Evolutionary conservation across 2,329 filamentous ascomycete species (phyloP), one percentile per base, ranked within the genome.

Genomic region (Aspergillus carbonarius): DNA sequence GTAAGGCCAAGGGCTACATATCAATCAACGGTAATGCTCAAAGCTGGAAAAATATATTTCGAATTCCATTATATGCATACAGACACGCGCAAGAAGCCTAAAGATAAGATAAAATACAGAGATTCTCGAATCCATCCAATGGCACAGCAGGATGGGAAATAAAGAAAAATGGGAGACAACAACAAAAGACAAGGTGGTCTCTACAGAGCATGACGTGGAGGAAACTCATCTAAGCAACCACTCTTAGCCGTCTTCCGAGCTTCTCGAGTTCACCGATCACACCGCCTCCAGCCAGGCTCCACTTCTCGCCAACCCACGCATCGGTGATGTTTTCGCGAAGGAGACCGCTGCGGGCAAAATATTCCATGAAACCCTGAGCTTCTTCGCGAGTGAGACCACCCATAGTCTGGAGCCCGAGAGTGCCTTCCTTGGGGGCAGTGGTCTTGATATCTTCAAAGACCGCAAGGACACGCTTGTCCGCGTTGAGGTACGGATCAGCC

Each of bases 281-380:
- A 15, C 93, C 93, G 68, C 89, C 87, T 20, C 92, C 92, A 50
- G 88, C 86, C 66, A 97, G 72, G 50, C 87, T 87, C 92, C 93
- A 96, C 78, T 91, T 91, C 81, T 96, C 90, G 20, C 83, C 82
- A 35, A 97, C 88, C 62, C 83, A 82, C 63, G 79, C 80, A 70
- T 93, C 87, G 68, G 90, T 88, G 51, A 97, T 82, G 47, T 80
- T 82, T 61, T 84, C 81, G 63, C 90, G 85, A 70, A 96, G 73
- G 72, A 96, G 81, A 12, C 93, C 95, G 74, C 91, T 96, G 35
- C 85, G 86, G 5, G 91, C 92, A 82, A 93, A 98, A 78, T 97
- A 98, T 79, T 97, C 92, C 86, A 98, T 88, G 66, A 96, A 80
- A 0, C 86, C 83, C 60, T 88, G 85, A 10, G 91, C 87, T 77